These are phyloP conservation scores for Sphagnurus paluster DNA, from an alignment of 1,284 basidiomycete genomes.

Conservation along the genomic window DNA sequence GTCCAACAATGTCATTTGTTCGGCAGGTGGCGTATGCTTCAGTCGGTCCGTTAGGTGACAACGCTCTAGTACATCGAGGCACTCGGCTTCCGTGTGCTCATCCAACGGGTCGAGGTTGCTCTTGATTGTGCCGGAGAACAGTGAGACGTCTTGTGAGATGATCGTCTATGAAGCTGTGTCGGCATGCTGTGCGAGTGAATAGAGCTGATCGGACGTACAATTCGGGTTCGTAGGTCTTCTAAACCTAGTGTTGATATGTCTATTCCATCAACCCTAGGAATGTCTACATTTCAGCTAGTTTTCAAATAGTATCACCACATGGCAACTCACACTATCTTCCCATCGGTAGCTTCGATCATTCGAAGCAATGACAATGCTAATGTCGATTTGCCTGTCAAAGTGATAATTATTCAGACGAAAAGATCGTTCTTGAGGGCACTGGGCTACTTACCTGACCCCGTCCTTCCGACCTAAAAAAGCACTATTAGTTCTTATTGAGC, in stretches of 20 bases:
- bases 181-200: background rate
- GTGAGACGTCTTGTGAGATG: conserved; percentile 80
- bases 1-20: conserved; percentile 48
- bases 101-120: conserved; percentile 78
- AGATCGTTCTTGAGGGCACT: conserved; percentile 9
- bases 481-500: too few species aligned
- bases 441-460: conserved; percentile 52
- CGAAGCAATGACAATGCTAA: conserved; percentile 76
- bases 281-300: conserved; percentile 9
- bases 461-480: conserved; percentile 56
- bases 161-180: conserved; percentile 56
- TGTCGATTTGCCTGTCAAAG: conserved; percentile 61
- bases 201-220: conserved; percentile 37
- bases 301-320: background rate
- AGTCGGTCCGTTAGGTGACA: conserved; percentile 58
- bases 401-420: conserved; percentile 2
- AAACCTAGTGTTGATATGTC: conserved; percentile 82
- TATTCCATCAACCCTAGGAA: conserved; percentile 71
- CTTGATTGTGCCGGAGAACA: conserved; percentile 84
- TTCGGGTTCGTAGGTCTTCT: conserved; percentile 71
- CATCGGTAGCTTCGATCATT: conserved; percentile 76
- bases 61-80: conserved; percentile 62
- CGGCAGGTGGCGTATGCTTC: conserved; percentile 30
- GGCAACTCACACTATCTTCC: conserved; percentile 67
- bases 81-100: conserved; percentile 62